Evolutionary conservation across 192 early-diverging fungal genomes (phyloP), one percentile per base, ranked within the genome.

Genomic region (Phlyctochytrium planicorne): DNA sequence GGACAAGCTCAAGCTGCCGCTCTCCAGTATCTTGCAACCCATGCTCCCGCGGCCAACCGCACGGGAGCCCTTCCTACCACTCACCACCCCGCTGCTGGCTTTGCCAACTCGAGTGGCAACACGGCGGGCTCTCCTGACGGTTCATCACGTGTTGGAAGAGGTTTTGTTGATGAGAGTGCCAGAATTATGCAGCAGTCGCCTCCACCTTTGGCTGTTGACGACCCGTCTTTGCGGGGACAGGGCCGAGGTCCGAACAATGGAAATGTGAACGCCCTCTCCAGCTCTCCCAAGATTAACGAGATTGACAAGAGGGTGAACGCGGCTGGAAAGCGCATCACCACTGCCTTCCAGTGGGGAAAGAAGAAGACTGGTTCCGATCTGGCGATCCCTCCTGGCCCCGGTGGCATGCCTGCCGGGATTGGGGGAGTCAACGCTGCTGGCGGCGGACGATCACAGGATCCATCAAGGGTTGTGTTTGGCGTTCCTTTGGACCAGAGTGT

Each of bases 401-500:
- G 55, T 27, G 55, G 55, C 10, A 29, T 6, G 6, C 55, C 55
- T 6, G 55, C 27, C 25, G 25, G 20, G 10, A 29, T 10, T 29
- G 12, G 25, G 10, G 61, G 34, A 6, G 24, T 27, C 23, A 34
- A 37, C 30, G 10, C 40, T 47, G 31, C 31, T 53, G 40, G 34
- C 2, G n/a, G 25, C 2, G 24, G 30, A 40, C 17, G 37, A 53
- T 29, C 52, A 3, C 25, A 27, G 23, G 68, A 69, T 69, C 60
- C 68, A 12, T 23, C 14, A n/a, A 32, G 69, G 1, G 75, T 75
- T 10, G 85, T 97, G 2, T 98, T 98, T 88, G 95, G 94, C 1
- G 87, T 91, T 12, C 75, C 94, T 1, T 75, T 98, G 30, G 92
- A 95, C 65, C 82, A 84, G 27, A 91, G 89, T 0, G 85, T 97